Percentiles rank a stretch among this genome's conserved stretches.
Conservation (phyloP, 1,284 basidiomycete genomes). For the Trichosporon asahii region DNA sequence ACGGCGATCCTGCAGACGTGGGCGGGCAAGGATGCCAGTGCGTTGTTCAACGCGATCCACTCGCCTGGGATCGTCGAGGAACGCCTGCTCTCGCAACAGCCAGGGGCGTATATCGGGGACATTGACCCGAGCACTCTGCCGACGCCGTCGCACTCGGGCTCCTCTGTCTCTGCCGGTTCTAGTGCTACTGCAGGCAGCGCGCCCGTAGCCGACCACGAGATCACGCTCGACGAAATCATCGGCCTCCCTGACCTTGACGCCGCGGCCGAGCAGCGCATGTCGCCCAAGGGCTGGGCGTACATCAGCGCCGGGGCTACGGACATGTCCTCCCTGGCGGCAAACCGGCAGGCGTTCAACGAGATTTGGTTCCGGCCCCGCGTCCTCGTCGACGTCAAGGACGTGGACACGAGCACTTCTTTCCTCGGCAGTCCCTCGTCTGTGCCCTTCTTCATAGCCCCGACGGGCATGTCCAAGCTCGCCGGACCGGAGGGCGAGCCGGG, state of each 20-base stretch:
- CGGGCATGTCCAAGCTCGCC: constrained; percentile 51
- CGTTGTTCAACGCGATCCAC: constrained; percentile 47
- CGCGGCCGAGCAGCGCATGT: constrained; percentile 42
- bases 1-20: constrained; percentile 35
- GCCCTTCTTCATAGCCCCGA: constrained; percentile 51
- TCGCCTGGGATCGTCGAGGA: constrained; percentile 49
- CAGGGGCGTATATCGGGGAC: constrained; percentile 29
- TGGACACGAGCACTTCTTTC: constrained; percentile 45
- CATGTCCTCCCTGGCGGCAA: constrained; percentile 44
- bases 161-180: neutral
- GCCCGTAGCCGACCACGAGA: constrained; percentile 28
- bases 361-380: constrained; percentile 51
- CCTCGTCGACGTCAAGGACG: constrained; percentile 44
- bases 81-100: constrained; percentile 27
- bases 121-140: constrained; percentile 39
- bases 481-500: constrained; percentile 48
- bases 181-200: constrained; percentile 18
- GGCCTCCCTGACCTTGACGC: constrained; percentile 51
- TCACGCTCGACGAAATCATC: constrained; percentile 46
- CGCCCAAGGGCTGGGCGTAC: constrained; percentile 51
- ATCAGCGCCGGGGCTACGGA: constrained; percentile 51
- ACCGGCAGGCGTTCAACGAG: constrained; percentile 44
- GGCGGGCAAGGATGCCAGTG: constrained; percentile 48
- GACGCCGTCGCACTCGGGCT: neutral
- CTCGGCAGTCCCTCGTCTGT: constrained; percentile 42